A percentile compares a stretch with the other conserved stretches of the same genome.
These are phyloP conservation scores for Melanopsichium pennsylvanicum DNA, from an alignment of 1,284 basidiomycete species.

Conservation along the genomic window DNA sequence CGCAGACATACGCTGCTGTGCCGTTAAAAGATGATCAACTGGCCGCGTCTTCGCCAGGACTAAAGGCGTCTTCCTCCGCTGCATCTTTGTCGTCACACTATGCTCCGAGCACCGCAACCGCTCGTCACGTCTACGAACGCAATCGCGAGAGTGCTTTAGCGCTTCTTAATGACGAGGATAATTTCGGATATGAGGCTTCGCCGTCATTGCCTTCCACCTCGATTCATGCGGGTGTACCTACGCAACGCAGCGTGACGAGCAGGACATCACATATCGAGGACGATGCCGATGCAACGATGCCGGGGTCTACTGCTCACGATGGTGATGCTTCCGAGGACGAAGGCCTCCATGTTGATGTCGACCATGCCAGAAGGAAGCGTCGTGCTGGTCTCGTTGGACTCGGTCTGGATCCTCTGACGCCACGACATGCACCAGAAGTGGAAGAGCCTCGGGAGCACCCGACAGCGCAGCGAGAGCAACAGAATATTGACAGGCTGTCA, in stretches of 20 bases:
- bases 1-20: not conserved
- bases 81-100: conserved; percentile 27
- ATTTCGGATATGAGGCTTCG: conserved; percentile 22
- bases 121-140: conserved; percentile 24
- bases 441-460: not conserved
- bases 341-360: conserved; percentile 15
- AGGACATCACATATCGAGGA: not conserved
- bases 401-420: conserved; percentile 15
- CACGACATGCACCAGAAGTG: not conserved
- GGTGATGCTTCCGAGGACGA: conserved; percentile 9
- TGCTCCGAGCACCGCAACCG: conserved; percentile 30
- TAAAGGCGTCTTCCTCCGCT: conserved; percentile 29
- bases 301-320: not conserved
- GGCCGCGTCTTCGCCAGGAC: conserved; percentile 1
- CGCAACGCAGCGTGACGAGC: not conserved
- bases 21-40: not conserved
- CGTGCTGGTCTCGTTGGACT: conserved; percentile 30
- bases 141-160: conserved; percentile 38
- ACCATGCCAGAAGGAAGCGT: conserved; percentile 9
- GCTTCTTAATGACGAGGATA: conserved; percentile 36
- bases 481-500: not conserved
- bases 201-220: conserved; percentile 3
- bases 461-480: not conserved
- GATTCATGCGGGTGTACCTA: conserved; percentile 1
- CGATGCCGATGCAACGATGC: not conserved